Evolutionary conservation across 345 rosid species (phyloP), one percentile per base, ranked within the genome.

Genomic region (Salix koriyanagi): DNA sequence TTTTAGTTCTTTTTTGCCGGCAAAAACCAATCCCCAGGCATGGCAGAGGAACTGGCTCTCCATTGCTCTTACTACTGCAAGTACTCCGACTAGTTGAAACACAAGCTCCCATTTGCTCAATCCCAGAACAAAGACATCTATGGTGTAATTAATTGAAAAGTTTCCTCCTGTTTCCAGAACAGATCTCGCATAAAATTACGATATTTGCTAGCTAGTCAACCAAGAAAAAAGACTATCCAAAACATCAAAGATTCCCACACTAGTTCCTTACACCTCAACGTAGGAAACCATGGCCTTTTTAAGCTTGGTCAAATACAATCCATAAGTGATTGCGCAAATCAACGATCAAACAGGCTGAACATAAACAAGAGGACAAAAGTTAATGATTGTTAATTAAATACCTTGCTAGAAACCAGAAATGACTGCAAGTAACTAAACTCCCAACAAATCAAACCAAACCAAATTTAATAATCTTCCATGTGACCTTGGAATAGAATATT

Each of bases 51-150:
- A 75, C 80, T 2, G 83, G 65, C 81, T 90, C 98, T 75, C 92
- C 92, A 84, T 88, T 87, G 91, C 91, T 91, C 86, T 82, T 72
- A 84, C 90, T 89, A 70, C 98, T 96, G 73, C 92, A 92, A 34
- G 90, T 83, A 85, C 91, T 91, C 85, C 75, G 87, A 82, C 95
- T 89, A 50, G 93, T 91, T 5, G 99, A 96, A 39, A 92, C 88
- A 87, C 98, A 94, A 83, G 88, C 86, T 69, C 99, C 99, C 99
- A 96, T 96, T 86, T 84, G 79, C 72, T 85, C 86, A 84, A 83
- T 60, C 70, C 76, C 80, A 77, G 83, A 81, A 82, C 61, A 75
- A 79, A 64, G 69, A 32, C 84, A 77, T 81, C 65, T 36, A 16
- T 44, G 30, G 19, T 80, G 62, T 34, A 70, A 76, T 50, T 70